phyloP scores from a whole-genome alignment of 2,329 filamentous ascomycete species.

The Calonectria pseudoturangicola region DNA sequence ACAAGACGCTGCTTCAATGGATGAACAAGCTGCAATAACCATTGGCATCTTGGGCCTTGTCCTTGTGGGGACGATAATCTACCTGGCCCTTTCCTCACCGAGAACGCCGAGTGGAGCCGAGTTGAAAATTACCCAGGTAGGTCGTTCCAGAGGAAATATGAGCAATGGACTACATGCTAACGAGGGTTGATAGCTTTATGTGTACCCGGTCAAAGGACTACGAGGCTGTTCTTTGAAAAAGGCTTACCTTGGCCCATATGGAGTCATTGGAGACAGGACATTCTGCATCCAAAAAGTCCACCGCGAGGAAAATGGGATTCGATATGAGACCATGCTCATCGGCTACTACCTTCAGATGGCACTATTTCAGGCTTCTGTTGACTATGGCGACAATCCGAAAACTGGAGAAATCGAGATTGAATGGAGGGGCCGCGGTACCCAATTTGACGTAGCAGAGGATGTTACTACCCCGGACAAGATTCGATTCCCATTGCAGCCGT shows the following conservation, averaged over 20 bases:
- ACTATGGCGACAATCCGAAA: slow-evolving; percentile 31
- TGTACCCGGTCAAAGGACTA: slow-evolving; percentile 50
- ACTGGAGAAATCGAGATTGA: slow-evolving; percentile 29
- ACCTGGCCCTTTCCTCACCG: neutral
- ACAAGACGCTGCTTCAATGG: neutral
- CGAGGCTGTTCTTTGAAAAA: slow-evolving; percentile 42
- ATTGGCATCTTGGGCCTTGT: slow-evolving; percentile 25
- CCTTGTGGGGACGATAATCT: neutral
- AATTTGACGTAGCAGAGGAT: slow-evolving; percentile 21
- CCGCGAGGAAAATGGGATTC: slow-evolving; percentile 19
- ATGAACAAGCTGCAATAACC: slow-evolving; percentile 4
- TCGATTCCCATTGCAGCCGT: slow-evolving; percentile 44
- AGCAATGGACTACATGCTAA: neutral
- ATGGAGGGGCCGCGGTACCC: slow-evolving; percentile 38
- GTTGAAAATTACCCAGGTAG: slow-evolving; percentile 47
- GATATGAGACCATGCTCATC: slow-evolving; percentile 49
- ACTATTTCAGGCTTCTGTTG: slow-evolving; percentile 40
- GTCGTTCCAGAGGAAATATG: neutral
- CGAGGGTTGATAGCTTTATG: slow-evolving; percentile 40
- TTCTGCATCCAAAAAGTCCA: slow-evolving; percentile 49
- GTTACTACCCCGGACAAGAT: slow-evolving; percentile 10
- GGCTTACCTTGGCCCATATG: slow-evolving; percentile 43
- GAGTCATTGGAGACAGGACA: slow-evolving; percentile 48
- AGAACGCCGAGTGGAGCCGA: slow-evolving; percentile 3
- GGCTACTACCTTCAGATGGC: slow-evolving; percentile 49